A percentile compares a stretch with the other conserved stretches of the same genome.
Conservation (phyloP, 306 rosid genomes). For the Acacia confusa region DNA sequence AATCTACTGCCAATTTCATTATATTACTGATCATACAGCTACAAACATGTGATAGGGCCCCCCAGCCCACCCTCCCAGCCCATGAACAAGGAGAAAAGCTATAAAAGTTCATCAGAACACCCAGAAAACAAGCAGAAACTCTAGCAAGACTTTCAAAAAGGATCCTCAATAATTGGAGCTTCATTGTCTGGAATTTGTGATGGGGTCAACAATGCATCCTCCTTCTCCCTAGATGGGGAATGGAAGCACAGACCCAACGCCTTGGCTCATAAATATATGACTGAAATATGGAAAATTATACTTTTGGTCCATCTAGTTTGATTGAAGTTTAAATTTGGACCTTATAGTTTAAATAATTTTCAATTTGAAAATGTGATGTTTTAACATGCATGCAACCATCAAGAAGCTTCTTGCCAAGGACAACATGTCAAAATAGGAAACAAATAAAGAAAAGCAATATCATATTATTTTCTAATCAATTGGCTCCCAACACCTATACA, state of each 20-base stretch:
- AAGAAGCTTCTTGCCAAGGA: neutral
- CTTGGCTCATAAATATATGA: neutral
- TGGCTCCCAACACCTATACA: neutral
- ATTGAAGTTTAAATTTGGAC: neutral
- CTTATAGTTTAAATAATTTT: neutral
- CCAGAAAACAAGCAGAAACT: neutral
- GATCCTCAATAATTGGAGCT: neutral
- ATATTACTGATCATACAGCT: neutral
- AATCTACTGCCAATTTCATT: neutral
- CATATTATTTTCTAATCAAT: neutral
- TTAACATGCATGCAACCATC: neutral
- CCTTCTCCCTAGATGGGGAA: neutral
- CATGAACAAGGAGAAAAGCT: neutral
- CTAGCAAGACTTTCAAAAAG: neutral
- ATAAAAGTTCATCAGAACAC: neutral
- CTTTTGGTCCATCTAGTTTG: neutral
- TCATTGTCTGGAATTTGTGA: neutral
- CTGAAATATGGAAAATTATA: neutral
- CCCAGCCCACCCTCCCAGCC: neutral
- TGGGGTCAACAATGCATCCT: neutral
- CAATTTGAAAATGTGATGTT: neutral
- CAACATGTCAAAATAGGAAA: neutral
- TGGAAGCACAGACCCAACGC: neutral
- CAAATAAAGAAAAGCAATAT: neutral
- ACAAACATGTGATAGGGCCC: neutral